A percentile compares a stretch with the other conserved stretches of the same genome.
These are phyloP conservation scores for Monilinia fructicola DNA, from an alignment of 2,329 filamentous ascomycete species.

Conservation along the genomic window DNA sequence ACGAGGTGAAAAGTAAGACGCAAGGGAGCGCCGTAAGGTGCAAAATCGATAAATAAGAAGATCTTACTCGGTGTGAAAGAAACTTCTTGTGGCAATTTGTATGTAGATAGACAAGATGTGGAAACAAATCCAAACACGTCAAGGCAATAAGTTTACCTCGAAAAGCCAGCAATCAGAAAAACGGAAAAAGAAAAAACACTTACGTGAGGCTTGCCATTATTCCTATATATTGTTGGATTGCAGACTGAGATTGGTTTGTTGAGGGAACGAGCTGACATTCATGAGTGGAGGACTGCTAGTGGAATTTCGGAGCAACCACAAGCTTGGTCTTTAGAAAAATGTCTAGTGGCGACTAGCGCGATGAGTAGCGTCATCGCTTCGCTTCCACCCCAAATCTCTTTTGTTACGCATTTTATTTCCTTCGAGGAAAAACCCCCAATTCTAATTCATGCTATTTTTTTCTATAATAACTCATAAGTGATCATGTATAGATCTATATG, in stretches of 20 bases:
- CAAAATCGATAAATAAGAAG: not conserved
- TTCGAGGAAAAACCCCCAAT: not conserved
- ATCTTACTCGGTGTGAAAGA: not conserved
- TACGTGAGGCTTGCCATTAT: slow-evolving; percentile 9
- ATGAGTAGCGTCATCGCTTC: not conserved
- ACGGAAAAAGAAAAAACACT: not conserved
- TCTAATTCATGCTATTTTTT: too few relatives aligned
- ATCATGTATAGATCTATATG: not conserved
- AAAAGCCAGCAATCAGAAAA: not conserved
- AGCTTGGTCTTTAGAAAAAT: not conserved
- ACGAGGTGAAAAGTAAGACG: not conserved
- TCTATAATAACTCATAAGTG: not conserved
- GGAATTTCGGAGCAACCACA: slow-evolving; percentile 2
- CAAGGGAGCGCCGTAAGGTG: not conserved
- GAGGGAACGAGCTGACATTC: not conserved
- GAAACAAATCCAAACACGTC: not conserved
- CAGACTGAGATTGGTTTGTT: not conserved
- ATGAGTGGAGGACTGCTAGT: slow-evolving; percentile 6
- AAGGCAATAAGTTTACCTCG: not conserved
- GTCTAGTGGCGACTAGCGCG: not conserved
- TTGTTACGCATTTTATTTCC: not conserved
- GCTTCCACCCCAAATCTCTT: too few relatives aligned
- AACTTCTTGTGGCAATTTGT: not conserved
- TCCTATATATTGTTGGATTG: slow-evolving; percentile 1
- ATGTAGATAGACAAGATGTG: not conserved